These are phyloP conservation scores for Coemansia erecta DNA, from an alignment of 192 early-diverging fungal genomes.

Conservation along the genomic window DNA sequence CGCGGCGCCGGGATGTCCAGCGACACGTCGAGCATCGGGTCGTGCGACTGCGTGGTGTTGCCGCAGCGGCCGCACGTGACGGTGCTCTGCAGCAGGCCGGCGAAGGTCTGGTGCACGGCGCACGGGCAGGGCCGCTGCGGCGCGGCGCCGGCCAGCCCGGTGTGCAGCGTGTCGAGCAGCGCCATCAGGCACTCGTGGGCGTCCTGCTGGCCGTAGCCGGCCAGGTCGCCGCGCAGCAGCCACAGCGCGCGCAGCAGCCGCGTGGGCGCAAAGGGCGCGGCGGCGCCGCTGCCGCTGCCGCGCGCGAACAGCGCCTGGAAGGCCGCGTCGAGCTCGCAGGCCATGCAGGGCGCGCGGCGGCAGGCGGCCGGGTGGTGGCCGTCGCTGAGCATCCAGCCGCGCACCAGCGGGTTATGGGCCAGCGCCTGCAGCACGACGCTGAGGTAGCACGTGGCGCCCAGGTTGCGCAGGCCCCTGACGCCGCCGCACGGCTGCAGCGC, in stretches of 20 bases:
- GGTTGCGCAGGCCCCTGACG: slow-evolving; percentile 84
- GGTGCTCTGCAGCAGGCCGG: slow-evolving; percentile 84
- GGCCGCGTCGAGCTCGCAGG: slow-evolving; percentile 87
- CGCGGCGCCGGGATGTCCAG: slow-evolving; percentile 65
- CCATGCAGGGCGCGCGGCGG: slow-evolving; percentile 70
- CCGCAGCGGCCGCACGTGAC: slow-evolving; percentile 82
- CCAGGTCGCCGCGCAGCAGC: slow-evolving; percentile 80
- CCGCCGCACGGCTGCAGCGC: slow-evolving; percentile 51
- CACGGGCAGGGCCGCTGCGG: slow-evolving; percentile 64
- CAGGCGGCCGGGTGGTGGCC: slow-evolving; percentile 73
- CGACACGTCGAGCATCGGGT: slow-evolving; percentile 90
- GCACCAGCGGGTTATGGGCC: slow-evolving; percentile 87
- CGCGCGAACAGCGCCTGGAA: slow-evolving; percentile 78
- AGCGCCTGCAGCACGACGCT: slow-evolving; percentile 90
- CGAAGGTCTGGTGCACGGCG: slow-evolving; percentile 87
- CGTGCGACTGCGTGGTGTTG: slow-evolving; percentile 74
- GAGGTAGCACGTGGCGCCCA: slow-evolving; percentile 97
- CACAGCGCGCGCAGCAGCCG: slow-evolving; percentile 86
- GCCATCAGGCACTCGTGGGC: slow-evolving; percentile 98
- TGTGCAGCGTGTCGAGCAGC: slow-evolving; percentile 83
- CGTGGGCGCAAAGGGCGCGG: slow-evolving; percentile 76
- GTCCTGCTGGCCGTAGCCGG: slow-evolving; percentile 93
- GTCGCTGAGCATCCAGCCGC: slow-evolving; percentile 89
- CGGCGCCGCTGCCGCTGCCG: no score
- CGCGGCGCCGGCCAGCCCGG: slow-evolving; percentile 36